Conservation (phyloP, 352 stramenopile species). For the Phytophthora crassamura region DNA sequence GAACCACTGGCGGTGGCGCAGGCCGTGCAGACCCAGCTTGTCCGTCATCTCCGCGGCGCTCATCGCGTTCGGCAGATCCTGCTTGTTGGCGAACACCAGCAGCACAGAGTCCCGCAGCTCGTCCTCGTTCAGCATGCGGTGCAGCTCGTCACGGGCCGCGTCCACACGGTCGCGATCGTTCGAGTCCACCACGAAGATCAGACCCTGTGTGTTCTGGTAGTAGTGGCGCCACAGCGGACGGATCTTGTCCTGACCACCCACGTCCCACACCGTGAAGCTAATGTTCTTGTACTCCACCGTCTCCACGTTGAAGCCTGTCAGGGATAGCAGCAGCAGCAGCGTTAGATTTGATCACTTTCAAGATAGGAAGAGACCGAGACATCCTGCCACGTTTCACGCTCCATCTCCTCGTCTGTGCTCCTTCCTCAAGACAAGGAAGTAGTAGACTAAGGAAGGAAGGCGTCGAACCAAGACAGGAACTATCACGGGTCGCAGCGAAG, state of each 20-base stretch:
- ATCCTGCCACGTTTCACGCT: conserved; percentile 39
- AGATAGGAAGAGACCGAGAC: not conserved
- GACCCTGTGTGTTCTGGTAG: conserved; percentile 99
- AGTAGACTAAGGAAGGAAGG: not conserved
- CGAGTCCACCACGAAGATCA: conserved; percentile 99
- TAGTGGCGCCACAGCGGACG: conserved; percentile 99
- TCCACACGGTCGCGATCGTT: conserved; percentile 99
- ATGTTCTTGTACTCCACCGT: conserved; percentile 99
- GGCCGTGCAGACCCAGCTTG: conserved; percentile 97
- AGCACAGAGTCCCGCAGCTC: conserved; percentile 97
- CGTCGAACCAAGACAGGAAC: not conserved
- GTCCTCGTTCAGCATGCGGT: conserved; percentile 99
- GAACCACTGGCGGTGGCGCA: conserved; percentile 98
- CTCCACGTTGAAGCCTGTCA: conserved; percentile 98
- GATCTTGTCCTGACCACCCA: conserved; percentile 99
- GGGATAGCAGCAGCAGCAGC: conserved; percentile 3
- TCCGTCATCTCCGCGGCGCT: conserved; percentile 98
- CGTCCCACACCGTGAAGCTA: conserved; percentile 99
- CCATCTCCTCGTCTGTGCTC: not conserved
- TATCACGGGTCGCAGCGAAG: conserved; percentile 48
- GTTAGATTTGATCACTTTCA: conserved; percentile 9
- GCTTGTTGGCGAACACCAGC: conserved; percentile 99
- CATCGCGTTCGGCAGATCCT: conserved; percentile 97
- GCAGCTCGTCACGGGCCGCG: conserved; percentile 96
- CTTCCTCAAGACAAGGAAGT: not conserved